Percentiles rank a stretch among this genome's conserved stretches.
phyloP scores from a whole-genome alignment of 2,329 filamentous ascomycete genomes.

The Tolypocladium tropicale region DNA sequence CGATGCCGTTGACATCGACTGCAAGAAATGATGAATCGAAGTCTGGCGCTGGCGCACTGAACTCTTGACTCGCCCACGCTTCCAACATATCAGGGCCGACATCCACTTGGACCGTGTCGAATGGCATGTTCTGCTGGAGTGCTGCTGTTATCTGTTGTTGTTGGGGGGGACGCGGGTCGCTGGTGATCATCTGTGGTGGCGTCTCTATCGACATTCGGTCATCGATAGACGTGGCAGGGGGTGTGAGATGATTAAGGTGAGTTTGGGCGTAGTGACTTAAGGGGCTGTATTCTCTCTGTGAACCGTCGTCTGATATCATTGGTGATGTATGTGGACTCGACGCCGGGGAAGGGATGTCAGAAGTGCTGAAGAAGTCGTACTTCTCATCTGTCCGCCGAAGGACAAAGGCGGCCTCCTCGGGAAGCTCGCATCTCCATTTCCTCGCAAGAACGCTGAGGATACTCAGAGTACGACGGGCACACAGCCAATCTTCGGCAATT shows the following conservation, averaged over 20 bases:
- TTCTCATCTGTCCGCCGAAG: slow-evolving; percentile 71
- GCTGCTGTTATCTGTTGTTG: not conserved
- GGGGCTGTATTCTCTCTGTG: slow-evolving; percentile 22
- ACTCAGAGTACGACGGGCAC: slow-evolving; percentile 71
- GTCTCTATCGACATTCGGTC: slow-evolving; percentile 4
- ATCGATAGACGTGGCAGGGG: not conserved
- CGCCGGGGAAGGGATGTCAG: slow-evolving; percentile 47
- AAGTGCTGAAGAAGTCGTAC: slow-evolving; percentile 61
- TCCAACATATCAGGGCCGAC: slow-evolving; percentile 14
- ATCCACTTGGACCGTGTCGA: slow-evolving; percentile 11
- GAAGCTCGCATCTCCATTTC: slow-evolving; percentile 85
- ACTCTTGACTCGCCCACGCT: slow-evolving; percentile 11
- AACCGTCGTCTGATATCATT: slow-evolving; percentile 14
- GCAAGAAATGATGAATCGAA: slow-evolving; percentile 2
- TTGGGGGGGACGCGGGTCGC: not conserved
- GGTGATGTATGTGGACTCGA: slow-evolving; percentile 22
- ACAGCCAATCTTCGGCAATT: slow-evolving; percentile 90
- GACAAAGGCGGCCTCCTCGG: slow-evolving; percentile 68
- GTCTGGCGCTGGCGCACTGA: not conserved
- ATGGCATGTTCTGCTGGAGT: slow-evolving; percentile 7
- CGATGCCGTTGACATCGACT: not conserved
- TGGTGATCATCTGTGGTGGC: slow-evolving; percentile 1
- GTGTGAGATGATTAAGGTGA: slow-evolving; percentile 9
- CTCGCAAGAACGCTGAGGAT: slow-evolving; percentile 76
- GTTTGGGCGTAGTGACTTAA: slow-evolving; percentile 21